Percentiles rank a stretch among this genome's conserved stretches.
Evolutionary conservation across 345 rosid genomes (phyloP).

Genomic region (Luvunga scandens): DNA sequence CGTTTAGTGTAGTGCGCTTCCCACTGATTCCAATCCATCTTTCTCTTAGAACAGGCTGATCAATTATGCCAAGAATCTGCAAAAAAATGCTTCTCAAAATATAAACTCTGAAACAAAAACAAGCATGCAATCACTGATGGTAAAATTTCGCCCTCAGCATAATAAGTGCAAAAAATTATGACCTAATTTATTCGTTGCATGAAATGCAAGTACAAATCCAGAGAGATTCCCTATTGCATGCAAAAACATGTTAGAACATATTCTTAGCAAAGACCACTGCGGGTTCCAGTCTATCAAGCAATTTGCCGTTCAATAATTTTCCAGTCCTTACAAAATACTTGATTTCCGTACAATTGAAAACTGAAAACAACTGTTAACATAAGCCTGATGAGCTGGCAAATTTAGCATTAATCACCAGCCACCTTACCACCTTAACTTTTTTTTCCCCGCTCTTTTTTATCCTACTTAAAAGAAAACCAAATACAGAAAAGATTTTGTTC

Average conservation of each 20-base stretch:
- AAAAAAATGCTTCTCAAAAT: conserved; percentile 2
- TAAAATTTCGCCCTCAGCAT: neutral
- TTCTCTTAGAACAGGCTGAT: conserved; percentile 86
- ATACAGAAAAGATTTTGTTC: neutral
- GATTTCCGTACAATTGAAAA: neutral
- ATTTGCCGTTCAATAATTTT: neutral
- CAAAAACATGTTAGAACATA: neutral
- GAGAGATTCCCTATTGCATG: neutral
- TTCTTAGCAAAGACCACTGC: neutral
- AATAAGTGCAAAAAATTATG: neutral
- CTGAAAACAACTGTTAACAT: conserved; percentile 1
- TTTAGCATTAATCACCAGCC: neutral
- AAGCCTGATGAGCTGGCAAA: neutral
- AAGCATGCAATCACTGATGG: neutral
- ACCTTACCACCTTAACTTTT: neutral
- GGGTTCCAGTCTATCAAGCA: neutral
- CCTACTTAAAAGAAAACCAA: neutral
- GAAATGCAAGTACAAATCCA: neutral
- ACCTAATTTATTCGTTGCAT: neutral
- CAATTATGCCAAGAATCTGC: conserved; percentile 88
- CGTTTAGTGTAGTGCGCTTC: conserved; percentile 71
- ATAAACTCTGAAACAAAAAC: neutral
- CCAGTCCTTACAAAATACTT: neutral
- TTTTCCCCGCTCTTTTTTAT: neutral
- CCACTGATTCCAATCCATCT: conserved; percentile 89